Evolutionary conservation across 805 yeast species (phyloP), one percentile per base, ranked within the genome.

Genomic region (Starmerella davenportii): DNA sequence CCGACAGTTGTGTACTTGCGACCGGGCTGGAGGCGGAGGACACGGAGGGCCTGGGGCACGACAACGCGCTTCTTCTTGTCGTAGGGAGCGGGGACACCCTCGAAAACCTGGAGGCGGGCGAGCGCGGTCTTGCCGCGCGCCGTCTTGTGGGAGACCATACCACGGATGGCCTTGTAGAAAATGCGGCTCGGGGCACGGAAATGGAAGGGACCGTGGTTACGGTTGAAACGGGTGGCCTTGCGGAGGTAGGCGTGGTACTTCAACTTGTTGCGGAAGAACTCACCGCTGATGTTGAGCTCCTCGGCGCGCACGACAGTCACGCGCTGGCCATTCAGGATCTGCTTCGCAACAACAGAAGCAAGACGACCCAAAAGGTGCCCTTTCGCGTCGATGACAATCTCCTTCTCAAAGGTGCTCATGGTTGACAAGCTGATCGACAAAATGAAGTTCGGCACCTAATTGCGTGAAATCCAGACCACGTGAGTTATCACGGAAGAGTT

Each of bases 161-260:
- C 99, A 66, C 94, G 80, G 66, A 90, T 69, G 62, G 99, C 95
- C 79, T 90, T 90, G 92, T 85, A 85, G 71, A 90, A 84, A 70
- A 90, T 87, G 73, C 96, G 84, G 51, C 96, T 85, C 68, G 99
- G 99, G 51, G 99, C 99, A 72, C 96, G 90, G 94, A 90, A 90
- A 69, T 90, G 99, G 95, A 87, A 90, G 63, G 96, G 96, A 74
- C 98, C 99, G 68, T 84, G 79, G 62, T 74, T 78, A 74, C 84
- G 84, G 93, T 90, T 90, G 85, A 68, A 90, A 72, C 93, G 79
- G 64, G 98, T 85, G 60, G 92, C 80, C 78, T 90, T 90, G 78
- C 98, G 85, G 70, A 90, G 79, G 84, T 85, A 90, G 66, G 92
- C 99, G 70, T 85, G 95, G 90, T 84, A 90, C 80, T 90, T 90